Evolutionary conservation across 2,329 filamentous ascomycete species (phyloP), one percentile per base, ranked within the genome.

Genomic region (Xylaria sp.): DNA sequence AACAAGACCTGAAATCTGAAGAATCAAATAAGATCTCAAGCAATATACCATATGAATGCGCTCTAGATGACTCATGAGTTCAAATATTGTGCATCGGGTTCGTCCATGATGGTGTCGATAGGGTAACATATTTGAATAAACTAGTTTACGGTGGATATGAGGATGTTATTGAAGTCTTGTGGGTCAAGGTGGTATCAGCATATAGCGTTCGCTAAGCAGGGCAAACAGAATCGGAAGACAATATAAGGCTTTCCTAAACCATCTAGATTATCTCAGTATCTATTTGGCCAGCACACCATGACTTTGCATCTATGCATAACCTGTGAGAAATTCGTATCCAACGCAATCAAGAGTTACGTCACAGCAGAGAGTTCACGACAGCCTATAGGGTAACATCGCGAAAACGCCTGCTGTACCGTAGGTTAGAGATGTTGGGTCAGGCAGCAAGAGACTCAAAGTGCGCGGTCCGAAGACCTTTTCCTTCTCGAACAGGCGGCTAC

Each of bases 201-300:
- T 55, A 23, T 15, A 56, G 34, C 18, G 15, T 25, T 6, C 23
- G 7, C 39, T 7, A 25, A 5, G 23, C 12, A 28, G 23, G 45
- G 4, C 8, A 20, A 23, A 23, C 4, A 6, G 6, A 18, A 28
- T 23, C 18, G 25, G 20, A 18, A 48, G 13, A 28, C 28, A 28
- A 48, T 9, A 4, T 25, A 18, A 9, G 23, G 5, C 12, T 48
- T 48, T 6, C 45, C n/a, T 6, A 28, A 6, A 18, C 28, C 45
- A 28, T 18, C 23, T 28, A 4, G 23, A 23, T 18, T 28, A 48
- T 28, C 23, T 18, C 28, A 13, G 18, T 28, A 48, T 23, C 23
- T 41, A 65, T 60, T 56, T 52, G 57, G 20, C 57, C 63, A 65
- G 10, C 63, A n/a, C 63, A 60, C 43, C 58, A 50, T 25, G 48